Percentiles rank a stretch among this genome's conserved stretches.
Conservation (phyloP, 441 rosid genomes). For the Hypseocharis bilobata region DNA sequence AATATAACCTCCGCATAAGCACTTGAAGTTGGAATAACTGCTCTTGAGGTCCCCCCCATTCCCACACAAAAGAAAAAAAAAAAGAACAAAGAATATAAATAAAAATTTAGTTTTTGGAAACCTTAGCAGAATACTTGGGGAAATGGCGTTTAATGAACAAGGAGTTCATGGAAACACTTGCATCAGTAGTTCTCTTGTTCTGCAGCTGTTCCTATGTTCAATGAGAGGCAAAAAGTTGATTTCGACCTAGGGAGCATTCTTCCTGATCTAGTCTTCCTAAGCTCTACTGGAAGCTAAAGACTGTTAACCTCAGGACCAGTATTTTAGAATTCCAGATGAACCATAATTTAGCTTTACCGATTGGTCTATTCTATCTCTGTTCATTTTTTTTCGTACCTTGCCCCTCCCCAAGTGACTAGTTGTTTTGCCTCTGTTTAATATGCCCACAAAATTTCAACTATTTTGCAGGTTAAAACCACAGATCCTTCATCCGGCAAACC, state of each 20-base stretch:
- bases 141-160: background rate
- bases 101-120: no score
- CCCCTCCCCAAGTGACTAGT: background rate
- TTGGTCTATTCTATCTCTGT: background rate
- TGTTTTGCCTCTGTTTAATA: conserved; percentile 2
- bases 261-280: background rate
- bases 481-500: conserved; percentile 66
- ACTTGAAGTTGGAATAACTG: background rate
- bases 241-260: background rate
- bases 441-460: conserved; percentile 9
- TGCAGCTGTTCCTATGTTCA: background rate
- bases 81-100: no score
- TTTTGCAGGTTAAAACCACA: conserved; percentile 50
- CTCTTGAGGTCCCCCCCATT: background rate
- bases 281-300: background rate
- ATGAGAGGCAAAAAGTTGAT: background rate
- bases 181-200: no score
- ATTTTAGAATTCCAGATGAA: background rate
- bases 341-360: background rate
- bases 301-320: background rate
- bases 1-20: background rate
- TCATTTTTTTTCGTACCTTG: no score
- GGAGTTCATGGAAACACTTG: background rate
- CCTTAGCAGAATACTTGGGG: no score
- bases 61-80: no score